Conservation (phyloP, 371 early-diverging fungal genomes). For the Mucor saturninus region DNA sequence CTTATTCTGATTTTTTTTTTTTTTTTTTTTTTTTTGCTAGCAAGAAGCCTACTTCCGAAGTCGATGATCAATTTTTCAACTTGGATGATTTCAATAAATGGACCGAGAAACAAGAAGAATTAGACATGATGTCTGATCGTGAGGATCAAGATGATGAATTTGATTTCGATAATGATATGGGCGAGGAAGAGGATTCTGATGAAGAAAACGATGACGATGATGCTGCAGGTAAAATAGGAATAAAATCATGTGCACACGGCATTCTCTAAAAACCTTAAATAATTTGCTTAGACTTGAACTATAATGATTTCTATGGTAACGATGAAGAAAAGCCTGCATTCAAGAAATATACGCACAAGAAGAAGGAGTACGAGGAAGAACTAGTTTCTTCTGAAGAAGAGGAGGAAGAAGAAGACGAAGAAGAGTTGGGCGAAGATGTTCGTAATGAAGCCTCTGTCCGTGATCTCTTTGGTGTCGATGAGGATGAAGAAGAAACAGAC, state of each 20-base stretch:
- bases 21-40: background rate
- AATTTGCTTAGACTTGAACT: conserved; percentile 46
- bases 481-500: conserved; percentile 47
- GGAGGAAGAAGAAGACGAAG: conserved; percentile 50
- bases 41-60: conserved; percentile 51
- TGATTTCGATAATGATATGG: conserved; percentile 58
- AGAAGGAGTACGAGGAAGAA: conserved; percentile 36
- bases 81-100: conserved; percentile 64
- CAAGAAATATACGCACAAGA: conserved; percentile 39
- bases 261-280: too few species aligned
- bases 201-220: conserved; percentile 52
- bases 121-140: conserved; percentile 46
- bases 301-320: conserved; percentile 58
- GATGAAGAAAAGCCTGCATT: conserved; percentile 24
- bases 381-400: conserved; percentile 49
- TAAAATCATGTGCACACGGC: background rate
- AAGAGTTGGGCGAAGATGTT: conserved; percentile 42
- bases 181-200: conserved; percentile 54
- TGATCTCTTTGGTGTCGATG: conserved; percentile 61
- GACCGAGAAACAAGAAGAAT: conserved; percentile 55
- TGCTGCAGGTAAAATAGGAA: conserved; percentile 10
- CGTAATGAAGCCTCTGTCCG: conserved; percentile 44
- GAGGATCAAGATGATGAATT: conserved; percentile 58
- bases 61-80: conserved; percentile 73
- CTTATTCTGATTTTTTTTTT: background rate